Evolutionary conservation across 768 basidiomycete species (phyloP).

Genomic region (Polyporus arcularius): DNA sequence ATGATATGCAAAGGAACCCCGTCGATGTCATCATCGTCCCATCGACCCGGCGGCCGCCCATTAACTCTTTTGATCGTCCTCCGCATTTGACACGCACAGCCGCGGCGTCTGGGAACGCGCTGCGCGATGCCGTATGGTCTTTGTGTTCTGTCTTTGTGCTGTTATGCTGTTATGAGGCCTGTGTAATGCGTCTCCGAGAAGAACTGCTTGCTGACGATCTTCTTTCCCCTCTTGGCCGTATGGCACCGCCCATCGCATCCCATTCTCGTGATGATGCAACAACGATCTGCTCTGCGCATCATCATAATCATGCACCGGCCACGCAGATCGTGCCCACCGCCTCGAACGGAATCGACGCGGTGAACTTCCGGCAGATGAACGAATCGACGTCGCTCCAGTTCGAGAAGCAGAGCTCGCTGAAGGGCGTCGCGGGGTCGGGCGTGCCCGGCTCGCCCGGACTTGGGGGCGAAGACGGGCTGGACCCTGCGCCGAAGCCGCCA

Average conservation of each 20-base stretch:
- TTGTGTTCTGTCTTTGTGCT: neutral
- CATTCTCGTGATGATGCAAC: neutral
- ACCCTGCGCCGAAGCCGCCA: constrained; percentile 37
- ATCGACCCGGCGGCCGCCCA: neutral
- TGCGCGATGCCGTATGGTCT: neutral
- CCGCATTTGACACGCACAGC: neutral
- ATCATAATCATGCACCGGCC: neutral
- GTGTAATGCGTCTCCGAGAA: neutral
- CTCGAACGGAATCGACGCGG: constrained; percentile 78
- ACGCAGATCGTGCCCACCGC: constrained; percentile 76
- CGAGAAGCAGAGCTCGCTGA: constrained; percentile 43
- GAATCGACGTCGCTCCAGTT: constrained; percentile 92
- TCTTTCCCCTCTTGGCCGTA: constrained; percentile 19
- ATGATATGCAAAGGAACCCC: neutral
- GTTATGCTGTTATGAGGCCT: neutral
- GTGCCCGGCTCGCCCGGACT: constrained; percentile 40
- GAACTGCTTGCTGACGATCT: too few species aligned
- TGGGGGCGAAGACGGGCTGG: constrained; percentile 44
- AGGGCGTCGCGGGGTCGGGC: constrained; percentile 37
- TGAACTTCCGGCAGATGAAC: constrained; percentile 88
- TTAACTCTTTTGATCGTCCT: neutral
- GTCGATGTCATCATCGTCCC: constrained; percentile 11
- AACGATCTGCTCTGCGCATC: neutral
- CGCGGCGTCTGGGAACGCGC: neutral
- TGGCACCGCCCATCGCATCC: neutral